A percentile compares a stretch with the other conserved stretches of the same genome.
Conservation (phyloP, 306 rosid species). For the Cyamopsis tetragonoloba region DNA sequence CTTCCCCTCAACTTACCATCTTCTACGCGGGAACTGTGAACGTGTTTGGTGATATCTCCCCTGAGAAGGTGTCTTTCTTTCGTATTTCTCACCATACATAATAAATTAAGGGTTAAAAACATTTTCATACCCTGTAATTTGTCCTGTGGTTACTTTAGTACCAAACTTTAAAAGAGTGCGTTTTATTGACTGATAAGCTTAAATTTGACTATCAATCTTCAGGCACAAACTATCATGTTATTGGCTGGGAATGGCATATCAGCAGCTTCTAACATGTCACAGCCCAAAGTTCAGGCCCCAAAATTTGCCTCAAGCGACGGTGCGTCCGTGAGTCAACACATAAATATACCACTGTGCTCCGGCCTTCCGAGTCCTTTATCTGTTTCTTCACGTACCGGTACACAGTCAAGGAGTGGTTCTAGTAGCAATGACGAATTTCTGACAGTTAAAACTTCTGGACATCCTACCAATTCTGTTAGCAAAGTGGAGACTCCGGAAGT, state of each 20-base stretch:
- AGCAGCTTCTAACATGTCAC: conserved; percentile 31
- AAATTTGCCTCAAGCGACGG: conserved; percentile 45
- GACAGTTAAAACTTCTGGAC: conserved; percentile 46
- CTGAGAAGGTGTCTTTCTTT: conserved; percentile 59
- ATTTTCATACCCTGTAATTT: too few species aligned
- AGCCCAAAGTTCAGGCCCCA: conserved; percentile 39
- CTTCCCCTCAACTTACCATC: conserved; percentile 65
- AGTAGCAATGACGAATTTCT: conserved; percentile 62
- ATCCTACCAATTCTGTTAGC: conserved; percentile 43
- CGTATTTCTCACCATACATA: neutral
- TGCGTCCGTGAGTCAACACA: conserved; percentile 39
- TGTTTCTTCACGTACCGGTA: conserved; percentile 62
- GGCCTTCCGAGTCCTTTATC: conserved; percentile 69
- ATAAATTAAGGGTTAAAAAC: too few species aligned
- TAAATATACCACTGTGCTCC: conserved; percentile 35
- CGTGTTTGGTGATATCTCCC: conserved; percentile 64
- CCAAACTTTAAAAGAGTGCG: too few species aligned
- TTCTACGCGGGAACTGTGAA: conserved; percentile 76
- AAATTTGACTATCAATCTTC: conserved; percentile 31
- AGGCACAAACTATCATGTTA: conserved; percentile 83
- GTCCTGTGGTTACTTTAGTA: too few species aligned
- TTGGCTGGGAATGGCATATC: conserved; percentile 53
- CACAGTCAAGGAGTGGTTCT: conserved; percentile 69
- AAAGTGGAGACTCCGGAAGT: conserved; percentile 54
- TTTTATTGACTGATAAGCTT: too few species aligned